Evolutionary conservation across 1,284 basidiomycete species (phyloP), one percentile per base, ranked within the genome.

Genomic region (Coniophora puteana): DNA sequence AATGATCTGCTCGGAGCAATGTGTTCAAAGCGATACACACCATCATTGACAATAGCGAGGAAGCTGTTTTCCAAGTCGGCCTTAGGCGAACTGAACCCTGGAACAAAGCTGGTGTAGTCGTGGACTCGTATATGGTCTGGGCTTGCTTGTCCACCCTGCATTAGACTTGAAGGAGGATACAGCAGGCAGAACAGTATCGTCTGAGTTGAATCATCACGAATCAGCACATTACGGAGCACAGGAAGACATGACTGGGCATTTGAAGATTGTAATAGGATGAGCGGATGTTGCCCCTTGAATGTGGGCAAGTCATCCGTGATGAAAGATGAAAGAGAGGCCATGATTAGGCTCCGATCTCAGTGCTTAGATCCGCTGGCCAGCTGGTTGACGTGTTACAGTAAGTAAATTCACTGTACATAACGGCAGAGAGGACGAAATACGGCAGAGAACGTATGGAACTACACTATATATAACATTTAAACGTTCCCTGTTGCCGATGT

Each of bases 251-350:
- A 79, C 52, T 85, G 83, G 1, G 77, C 72, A 31, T 67, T 45
- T 10, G 83, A 82, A 1, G 84, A 86, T 50, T 87, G 81, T 13
- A 87, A 53, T 13, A 88, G 50, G 6, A 85, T 50, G 22, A 85
- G 60, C 4, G 72, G 69, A 30, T 77, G 70, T 36, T 68, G 65
- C 34, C n/a, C n/a, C n/a, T n/a, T n/a, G n/a, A n/a, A n/a, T n/a
- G n/a, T n/a, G n/a, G n/a, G n/a, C n/a, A n/a, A n/a, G n/a, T n/a
- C n/a, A n/a, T n/a, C n/a, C n/a, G n/a, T n/a, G n/a, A n/a, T n/a
- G n/a, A n/a, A n/a, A n/a, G n/a, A n/a, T n/a, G n/a, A n/a, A n/a
- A n/a, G n/a, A n/a, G n/a, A n/a, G n/a, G n/a, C n/a, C n/a, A n/a
- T n/a, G n/a, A n/a, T n/a, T n/a, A n/a, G n/a, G n/a, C n/a, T n/a